These are phyloP conservation scores for Excoecaria agallocha DNA, from an alignment of 345 rosid genomes.

Conservation along the genomic window DNA sequence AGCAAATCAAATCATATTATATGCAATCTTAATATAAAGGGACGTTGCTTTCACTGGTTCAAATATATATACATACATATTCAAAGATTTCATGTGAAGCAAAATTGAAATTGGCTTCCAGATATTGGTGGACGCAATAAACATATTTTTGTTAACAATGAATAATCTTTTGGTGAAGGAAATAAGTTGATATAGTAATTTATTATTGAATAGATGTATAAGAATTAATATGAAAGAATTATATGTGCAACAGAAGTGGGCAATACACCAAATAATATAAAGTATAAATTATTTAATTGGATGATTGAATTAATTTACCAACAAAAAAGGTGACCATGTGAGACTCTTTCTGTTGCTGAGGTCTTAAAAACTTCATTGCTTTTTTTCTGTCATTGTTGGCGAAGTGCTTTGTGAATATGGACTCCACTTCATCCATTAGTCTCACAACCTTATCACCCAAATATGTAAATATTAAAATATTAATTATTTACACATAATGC, in stretches of 20 bases:
- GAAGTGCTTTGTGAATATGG: conserved; percentile 92
- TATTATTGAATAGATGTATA: too few species aligned
- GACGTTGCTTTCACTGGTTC: background rate
- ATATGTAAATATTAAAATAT: background rate
- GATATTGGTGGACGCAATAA: background rate
- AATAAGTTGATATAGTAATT: too few species aligned
- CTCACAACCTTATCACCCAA: conserved; percentile 56
- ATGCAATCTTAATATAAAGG: background rate
- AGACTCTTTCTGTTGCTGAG: conserved; percentile 78
- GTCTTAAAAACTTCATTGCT: conserved; percentile 91
- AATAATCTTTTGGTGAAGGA: too few species aligned
- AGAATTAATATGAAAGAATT: too few species aligned
- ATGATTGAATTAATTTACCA: conserved; percentile 37
- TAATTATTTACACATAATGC: background rate
- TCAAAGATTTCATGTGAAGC: background rate
- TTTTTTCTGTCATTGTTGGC: conserved; percentile 90
- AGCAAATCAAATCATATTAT: too few species aligned
- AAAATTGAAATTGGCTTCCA: background rate
- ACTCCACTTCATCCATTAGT: conserved; percentile 97
- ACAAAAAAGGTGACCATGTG: conserved; percentile 91
- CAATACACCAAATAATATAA: too few species aligned
- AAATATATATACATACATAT: too few species aligned
- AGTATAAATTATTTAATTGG: too few species aligned
- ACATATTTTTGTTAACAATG: too few species aligned
- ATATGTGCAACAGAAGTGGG: background rate